phyloP scores from a whole-genome alignment of 2,329 filamentous ascomycete genomes.

The Botrytis byssoidea region DNA sequence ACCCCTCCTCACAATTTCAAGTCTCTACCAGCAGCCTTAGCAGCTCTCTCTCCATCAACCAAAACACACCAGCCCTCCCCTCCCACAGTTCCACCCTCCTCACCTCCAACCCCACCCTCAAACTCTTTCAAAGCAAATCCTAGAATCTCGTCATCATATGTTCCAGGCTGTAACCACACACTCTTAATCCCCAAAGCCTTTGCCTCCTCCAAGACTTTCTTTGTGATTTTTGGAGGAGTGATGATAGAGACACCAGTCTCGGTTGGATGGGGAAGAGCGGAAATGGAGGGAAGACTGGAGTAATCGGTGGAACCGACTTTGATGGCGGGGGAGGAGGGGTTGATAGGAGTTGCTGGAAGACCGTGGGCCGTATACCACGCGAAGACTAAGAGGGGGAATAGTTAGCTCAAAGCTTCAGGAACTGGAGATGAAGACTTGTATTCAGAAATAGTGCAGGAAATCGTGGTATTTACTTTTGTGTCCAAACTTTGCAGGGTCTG shows the following conservation, averaged over 20 bases:
- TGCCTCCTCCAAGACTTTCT: slow-evolving; percentile 73
- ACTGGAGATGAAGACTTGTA: neutral
- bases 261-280: slow-evolving; percentile 61
- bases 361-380: slow-evolving; percentile 80
- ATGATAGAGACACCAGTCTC: slow-evolving; percentile 81
- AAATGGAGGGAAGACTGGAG: slow-evolving; percentile 50
- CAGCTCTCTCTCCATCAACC: slow-evolving; percentile 72
- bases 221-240: slow-evolving; percentile 78
- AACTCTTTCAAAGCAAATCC: slow-evolving; percentile 68
- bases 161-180: slow-evolving; percentile 90
- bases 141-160: slow-evolving; percentile 74
- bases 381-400: slow-evolving; percentile 61
- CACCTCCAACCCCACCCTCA: slow-evolving; percentile 65
- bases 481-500: slow-evolving; percentile 81
- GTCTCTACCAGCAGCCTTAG: slow-evolving; percentile 52
- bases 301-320: slow-evolving; percentile 55
- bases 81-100: slow-evolving; percentile 57
- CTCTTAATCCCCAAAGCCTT: slow-evolving; percentile 68
- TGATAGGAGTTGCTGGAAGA: slow-evolving; percentile 79
- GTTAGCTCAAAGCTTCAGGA: slow-evolving; percentile 14
- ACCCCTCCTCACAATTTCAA: slow-evolving; percentile 29
- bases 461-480: slow-evolving; percentile 64
- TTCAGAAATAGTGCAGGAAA: neutral
- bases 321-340: slow-evolving; percentile 68
- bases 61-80: slow-evolving; percentile 83